Evolutionary conservation across 176 grass and related monocot species (phyloP), one percentile per base, ranked within the genome.

Genomic region (Bonia amplexicaulis): DNA sequence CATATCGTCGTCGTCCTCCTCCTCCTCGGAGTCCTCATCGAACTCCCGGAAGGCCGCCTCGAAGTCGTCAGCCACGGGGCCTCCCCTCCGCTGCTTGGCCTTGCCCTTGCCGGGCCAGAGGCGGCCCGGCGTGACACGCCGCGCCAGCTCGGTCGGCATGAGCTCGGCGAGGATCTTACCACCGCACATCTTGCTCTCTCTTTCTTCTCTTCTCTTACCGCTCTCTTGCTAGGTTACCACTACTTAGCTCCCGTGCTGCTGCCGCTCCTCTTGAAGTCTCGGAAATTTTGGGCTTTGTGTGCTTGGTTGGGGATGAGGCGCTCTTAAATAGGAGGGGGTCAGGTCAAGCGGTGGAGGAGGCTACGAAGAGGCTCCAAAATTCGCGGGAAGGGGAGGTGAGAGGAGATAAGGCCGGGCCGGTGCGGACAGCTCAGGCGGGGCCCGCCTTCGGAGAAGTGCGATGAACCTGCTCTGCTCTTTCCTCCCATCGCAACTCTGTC

Each of bases 1-100:
- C 78, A 48, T 65, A n/a, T 84, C 57, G 2, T 83, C 65, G 4
- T 82, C 74, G 0, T n/a, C 29, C 1, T 88, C 86, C 25, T 88
- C 87, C 1, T 88, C 79, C 4, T 92, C 90, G 1, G 69, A 88
- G 39, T 90, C 85, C 22, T 75, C 82, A 4, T 89, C 62, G 87
- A 97, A 94, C 4, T 94, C 77, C 44, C 25, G 74, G 80, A 97
- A 92, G 31, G 89, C 88, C 0, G 92, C 92, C 94, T 97, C 94
- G 82, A 97, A 97, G 86, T 97, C 92, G n/a, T 90, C 80, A 3
- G 59, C 74, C 6, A 10, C 83, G 12, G 19, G 19, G 6, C 27
- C 75, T 41, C 26, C 75, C 49, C 26, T 54, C 8, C 0, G 45
- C 67, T 44, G 88, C 27, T 61, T 64, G 61, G 23, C 71, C 73